Conservation (phyloP, 768 basidiomycete species). For the Amanita brunnescens region DNA sequence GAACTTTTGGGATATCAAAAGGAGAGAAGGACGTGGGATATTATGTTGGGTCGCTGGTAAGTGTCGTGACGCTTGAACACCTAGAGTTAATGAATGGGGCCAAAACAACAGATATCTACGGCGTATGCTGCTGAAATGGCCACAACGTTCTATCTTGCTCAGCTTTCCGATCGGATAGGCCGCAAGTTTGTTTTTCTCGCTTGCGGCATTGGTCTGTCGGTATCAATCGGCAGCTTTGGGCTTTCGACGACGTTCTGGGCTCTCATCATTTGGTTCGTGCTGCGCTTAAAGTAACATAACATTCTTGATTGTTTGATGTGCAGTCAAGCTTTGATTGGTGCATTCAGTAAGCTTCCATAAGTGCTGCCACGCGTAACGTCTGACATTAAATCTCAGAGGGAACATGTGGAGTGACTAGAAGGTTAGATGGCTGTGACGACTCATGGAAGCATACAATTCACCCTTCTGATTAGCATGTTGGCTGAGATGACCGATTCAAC, state of each 20-base stretch:
- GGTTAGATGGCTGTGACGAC: too few relatives aligned
- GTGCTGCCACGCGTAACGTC: too few relatives aligned
- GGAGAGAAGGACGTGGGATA: too few relatives aligned
- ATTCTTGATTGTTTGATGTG: background rate
- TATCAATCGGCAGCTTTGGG: conserved; percentile 70
- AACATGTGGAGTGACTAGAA: too few relatives aligned
- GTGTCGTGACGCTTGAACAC: too few relatives aligned
- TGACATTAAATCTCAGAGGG: too few relatives aligned
- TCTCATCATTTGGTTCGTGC: conserved; percentile 38
- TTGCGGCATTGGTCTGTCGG: conserved; percentile 53
- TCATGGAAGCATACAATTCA: too few relatives aligned
- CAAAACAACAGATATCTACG: conserved; percentile 68
- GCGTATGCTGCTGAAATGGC: conserved; percentile 71
- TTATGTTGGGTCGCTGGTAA: conserved; percentile 69
- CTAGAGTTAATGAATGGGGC: too few relatives aligned
- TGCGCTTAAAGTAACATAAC: background rate
- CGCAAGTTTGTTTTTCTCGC: conserved; percentile 66
- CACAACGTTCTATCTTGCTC: conserved; percentile 68
- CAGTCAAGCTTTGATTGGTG: too few relatives aligned
- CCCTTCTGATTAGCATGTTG: too few relatives aligned
- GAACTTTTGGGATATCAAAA: conserved; percentile 56
- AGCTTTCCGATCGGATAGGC: conserved; percentile 63
- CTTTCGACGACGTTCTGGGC: conserved; percentile 62
- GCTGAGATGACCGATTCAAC: too few relatives aligned
- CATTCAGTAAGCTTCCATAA: too few relatives aligned